Evolutionary conservation across 345 rosid genomes (phyloP).

Genomic region (Heritiera fomes): DNA sequence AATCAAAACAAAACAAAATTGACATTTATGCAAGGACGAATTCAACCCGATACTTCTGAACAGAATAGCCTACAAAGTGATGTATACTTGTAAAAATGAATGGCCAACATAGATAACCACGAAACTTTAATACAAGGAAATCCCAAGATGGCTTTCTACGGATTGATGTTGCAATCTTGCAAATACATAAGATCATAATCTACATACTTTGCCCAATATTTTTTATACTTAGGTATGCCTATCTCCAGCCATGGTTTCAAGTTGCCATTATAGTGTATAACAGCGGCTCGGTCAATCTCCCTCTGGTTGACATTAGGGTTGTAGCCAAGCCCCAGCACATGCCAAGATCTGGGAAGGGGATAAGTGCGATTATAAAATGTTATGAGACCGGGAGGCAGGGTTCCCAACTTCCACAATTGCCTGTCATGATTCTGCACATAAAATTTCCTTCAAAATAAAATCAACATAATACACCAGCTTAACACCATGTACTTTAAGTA

Average conservation of each 20-base stretch:
- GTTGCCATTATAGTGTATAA: slow-evolving; percentile 80
- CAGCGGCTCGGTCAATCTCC: slow-evolving; percentile 76
- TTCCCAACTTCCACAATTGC: slow-evolving; percentile 79
- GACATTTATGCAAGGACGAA: slow-evolving; percentile 24
- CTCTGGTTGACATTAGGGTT: slow-evolving; percentile 67
- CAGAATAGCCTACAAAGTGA: slow-evolving; percentile 20
- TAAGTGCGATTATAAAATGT: slow-evolving; percentile 73
- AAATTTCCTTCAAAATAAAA: slow-evolving; percentile 9
- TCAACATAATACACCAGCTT: background rate
- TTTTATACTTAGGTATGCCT: slow-evolving; percentile 59
- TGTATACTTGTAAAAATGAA: slow-evolving; percentile 13
- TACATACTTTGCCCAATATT: slow-evolving; percentile 21
- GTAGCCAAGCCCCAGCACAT: slow-evolving; percentile 83
- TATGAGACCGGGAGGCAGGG: slow-evolving; percentile 84
- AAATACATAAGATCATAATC: slow-evolving; percentile 4
- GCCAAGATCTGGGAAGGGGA: slow-evolving; percentile 65
- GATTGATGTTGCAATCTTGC: slow-evolving; percentile 18
- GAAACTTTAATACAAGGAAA: background rate
- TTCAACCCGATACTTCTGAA: slow-evolving; percentile 10
- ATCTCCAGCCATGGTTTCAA: slow-evolving; percentile 91
- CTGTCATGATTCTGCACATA: slow-evolving; percentile 70
- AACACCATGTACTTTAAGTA: background rate
- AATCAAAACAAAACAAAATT: slow-evolving; percentile 17
- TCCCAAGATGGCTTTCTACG: slow-evolving; percentile 4
- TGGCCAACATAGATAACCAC: slow-evolving; percentile 2